Conservation (phyloP, 2,329 filamentous ascomycete species). For the Colletotrichum tropicale region DNA sequence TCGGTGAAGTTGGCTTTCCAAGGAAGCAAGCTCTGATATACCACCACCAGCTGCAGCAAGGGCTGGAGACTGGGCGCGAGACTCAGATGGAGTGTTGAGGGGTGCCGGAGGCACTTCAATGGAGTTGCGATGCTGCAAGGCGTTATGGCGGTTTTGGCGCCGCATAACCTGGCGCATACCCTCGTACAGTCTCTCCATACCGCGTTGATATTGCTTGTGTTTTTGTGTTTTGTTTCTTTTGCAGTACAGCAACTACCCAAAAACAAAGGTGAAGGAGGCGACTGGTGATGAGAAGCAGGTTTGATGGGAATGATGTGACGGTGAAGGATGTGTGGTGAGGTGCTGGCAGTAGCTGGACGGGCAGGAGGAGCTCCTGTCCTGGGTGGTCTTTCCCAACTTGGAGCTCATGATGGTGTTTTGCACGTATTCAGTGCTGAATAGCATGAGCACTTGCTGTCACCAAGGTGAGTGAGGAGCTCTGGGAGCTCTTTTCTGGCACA, state of each 20-base stretch:
- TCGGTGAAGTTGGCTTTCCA: constrained; percentile 8
- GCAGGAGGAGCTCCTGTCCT: not conserved
- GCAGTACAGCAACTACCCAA: not conserved
- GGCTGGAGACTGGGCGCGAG: constrained; percentile 2
- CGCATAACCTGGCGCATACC: constrained; percentile 12
- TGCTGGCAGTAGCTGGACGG: not conserved
- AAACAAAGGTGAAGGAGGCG: not conserved
- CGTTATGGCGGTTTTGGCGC: not conserved
- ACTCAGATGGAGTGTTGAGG: constrained; percentile 10
- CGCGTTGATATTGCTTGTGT: not conserved
- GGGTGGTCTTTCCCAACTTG: not conserved
- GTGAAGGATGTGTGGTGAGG: not conserved
- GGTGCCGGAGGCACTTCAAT: constrained; percentile 10
- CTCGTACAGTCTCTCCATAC: constrained; percentile 2
- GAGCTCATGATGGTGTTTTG: not conserved
- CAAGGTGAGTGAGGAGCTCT: not conserved
- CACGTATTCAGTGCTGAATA: not conserved
- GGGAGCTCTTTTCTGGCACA: not conserved
- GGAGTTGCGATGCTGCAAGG: constrained; percentile 2
- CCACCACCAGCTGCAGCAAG: not conserved
- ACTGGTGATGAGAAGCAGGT: not conserved
- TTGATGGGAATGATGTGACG: not conserved
- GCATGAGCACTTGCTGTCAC: not conserved
- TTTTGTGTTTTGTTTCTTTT: not conserved
- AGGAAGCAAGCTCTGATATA: not conserved